These are phyloP conservation scores for Sicyos baderoa DNA, from an alignment of 306 rosid species.

Conservation along the genomic window DNA sequence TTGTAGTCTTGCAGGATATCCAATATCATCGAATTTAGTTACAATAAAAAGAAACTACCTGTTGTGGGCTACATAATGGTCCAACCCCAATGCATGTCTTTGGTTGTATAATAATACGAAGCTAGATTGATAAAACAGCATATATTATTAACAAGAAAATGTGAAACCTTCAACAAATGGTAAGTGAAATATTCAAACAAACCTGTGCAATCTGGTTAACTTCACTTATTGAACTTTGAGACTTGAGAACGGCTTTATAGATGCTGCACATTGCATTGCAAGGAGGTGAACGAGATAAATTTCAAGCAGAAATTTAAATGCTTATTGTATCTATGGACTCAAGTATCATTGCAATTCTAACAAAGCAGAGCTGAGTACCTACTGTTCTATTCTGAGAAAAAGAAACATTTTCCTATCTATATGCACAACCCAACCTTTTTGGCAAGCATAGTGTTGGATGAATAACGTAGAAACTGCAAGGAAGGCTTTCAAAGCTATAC, in stretches of 20 bases:
- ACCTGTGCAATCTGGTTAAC: constrained; percentile 96
- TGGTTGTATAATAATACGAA: constrained; percentile 84
- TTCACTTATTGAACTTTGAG: constrained; percentile 70
- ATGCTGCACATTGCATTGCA: constrained; percentile 35
- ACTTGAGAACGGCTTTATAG: constrained; percentile 72
- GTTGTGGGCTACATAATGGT: constrained; percentile 81
- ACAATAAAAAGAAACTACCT: constrained; percentile 41
- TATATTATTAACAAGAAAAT: constrained; percentile 26
- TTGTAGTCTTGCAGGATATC: constrained; percentile 14
- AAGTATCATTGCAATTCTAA: not conserved
- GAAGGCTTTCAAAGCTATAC: constrained; percentile 33
- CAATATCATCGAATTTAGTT: constrained; percentile 17
- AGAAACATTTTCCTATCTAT: constrained; percentile 12
- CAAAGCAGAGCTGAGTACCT: not conserved
- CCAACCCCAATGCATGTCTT: constrained; percentile 68
- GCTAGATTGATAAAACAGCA: constrained; percentile 44
- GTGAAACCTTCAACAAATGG: constrained; percentile 20
- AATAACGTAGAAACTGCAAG: constrained; percentile 27
- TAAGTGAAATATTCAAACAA: constrained; percentile 30
- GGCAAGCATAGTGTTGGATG: not conserved
- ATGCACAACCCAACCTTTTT: not conserved
- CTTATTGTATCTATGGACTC: constrained; percentile 1
- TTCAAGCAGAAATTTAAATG: constrained; percentile 16
- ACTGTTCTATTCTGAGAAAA: not conserved
- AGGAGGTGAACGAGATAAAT: not conserved